Evolutionary conservation across 192 early-diverging fungal genomes (phyloP).

Genomic region (Spinellus fusiger): DNA sequence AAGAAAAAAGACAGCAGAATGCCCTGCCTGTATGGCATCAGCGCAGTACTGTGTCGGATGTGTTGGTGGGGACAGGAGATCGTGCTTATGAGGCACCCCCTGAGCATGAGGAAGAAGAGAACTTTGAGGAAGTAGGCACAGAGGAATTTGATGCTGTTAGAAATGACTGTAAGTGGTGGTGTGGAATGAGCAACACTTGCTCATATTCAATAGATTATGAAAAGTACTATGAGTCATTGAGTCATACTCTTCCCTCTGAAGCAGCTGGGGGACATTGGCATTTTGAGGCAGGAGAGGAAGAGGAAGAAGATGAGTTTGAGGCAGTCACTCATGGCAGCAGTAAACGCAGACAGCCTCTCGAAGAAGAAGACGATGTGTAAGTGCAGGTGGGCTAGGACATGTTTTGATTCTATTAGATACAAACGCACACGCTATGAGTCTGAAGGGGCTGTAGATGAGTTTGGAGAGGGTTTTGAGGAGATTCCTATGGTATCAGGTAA

Average conservation of each 20-base stretch:
- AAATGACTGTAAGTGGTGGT: slow-evolving; percentile 35
- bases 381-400: too few species aligned
- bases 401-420: neutral
- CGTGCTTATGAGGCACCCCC: slow-evolving; percentile 17
- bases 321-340: neutral
- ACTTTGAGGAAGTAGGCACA: slow-evolving; percentile 31
- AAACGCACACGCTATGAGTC: slow-evolving; percentile 3
- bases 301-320: slow-evolving; percentile 14
- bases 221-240: slow-evolving; percentile 27
- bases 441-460: slow-evolving; percentile 16
- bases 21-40: slow-evolving; percentile 76
- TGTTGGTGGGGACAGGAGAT: slow-evolving; percentile 33
- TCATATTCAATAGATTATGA: slow-evolving; percentile 16
- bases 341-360: slow-evolving; percentile 11
- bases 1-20: slow-evolving; percentile 67
- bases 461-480: slow-evolving; percentile 18
- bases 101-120: slow-evolving; percentile 27
- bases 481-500: slow-evolving; percentile 28
- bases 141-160: slow-evolving; percentile 35
- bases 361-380: slow-evolving; percentile 25
- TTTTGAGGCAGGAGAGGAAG: slow-evolving; percentile 1
- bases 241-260: slow-evolving; percentile 17
- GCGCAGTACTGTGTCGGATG: slow-evolving; percentile 64
- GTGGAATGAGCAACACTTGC: neutral
- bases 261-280: slow-evolving; percentile 1